phyloP scores from a whole-genome alignment of 2,329 filamentous ascomycete species.

The Cladosporium cucumerinum region DNA sequence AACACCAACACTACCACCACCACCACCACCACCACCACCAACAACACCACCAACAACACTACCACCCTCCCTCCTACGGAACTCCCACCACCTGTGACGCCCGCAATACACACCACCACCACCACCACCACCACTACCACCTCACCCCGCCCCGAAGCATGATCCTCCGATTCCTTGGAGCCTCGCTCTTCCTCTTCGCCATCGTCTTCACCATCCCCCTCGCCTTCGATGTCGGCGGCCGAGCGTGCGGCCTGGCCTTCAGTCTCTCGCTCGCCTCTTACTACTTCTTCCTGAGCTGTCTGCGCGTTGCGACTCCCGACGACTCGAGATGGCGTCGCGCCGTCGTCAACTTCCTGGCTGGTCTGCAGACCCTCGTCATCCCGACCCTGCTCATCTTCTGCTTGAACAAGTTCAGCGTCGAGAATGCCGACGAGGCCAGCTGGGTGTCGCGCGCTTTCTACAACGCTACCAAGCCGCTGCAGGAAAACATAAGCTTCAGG shows the following conservation, averaged over 20 bases:
- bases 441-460: constrained; percentile 69
- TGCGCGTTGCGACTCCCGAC: constrained; percentile 78
- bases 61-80: background rate
- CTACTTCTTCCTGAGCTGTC: constrained; percentile 81
- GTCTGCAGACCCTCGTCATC: constrained; percentile 82
- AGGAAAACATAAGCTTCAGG: constrained; percentile 61
- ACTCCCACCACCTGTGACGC: background rate
- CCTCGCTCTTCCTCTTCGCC: constrained; percentile 71
- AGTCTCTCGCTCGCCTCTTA: constrained; percentile 84
- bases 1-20: no score
- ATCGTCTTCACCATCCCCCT: constrained; percentile 95
- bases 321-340: constrained; percentile 70
- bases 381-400: constrained; percentile 90
- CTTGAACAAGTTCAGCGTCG: constrained; percentile 89
- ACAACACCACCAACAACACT: no score
- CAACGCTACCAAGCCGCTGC: constrained; percentile 34
- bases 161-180: constrained; percentile 49
- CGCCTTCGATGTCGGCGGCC: constrained; percentile 95
- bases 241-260: constrained; percentile 90
- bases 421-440: constrained; percentile 64
- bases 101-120: background rate
- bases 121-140: no score
- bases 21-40: no score
- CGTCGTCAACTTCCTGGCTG: constrained; percentile 65
- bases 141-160: constrained; percentile 28